A percentile compares a stretch with the other conserved stretches of the same genome.
phyloP scores from a whole-genome alignment of 495 filamentous ascomycete species.

The Aspergillus ostianus region DNA sequence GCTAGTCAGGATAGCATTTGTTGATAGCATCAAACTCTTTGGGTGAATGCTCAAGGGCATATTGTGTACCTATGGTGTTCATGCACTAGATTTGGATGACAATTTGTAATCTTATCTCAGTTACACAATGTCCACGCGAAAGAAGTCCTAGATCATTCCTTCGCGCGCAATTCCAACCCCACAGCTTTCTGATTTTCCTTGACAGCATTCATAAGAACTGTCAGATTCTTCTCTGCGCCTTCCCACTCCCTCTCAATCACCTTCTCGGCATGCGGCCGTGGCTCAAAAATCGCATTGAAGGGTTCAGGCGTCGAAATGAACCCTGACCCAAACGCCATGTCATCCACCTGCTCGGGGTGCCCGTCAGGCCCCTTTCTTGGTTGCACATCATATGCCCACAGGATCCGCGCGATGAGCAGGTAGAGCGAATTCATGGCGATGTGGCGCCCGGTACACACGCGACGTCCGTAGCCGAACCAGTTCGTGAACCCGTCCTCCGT shows the following conservation, averaged over 20 bases:
- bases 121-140: too few relatives aligned
- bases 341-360: slow-evolving; percentile 41
- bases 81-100: too few relatives aligned
- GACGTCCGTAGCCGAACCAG: slow-evolving; percentile 21
- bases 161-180: slow-evolving; percentile 3
- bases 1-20: neutral
- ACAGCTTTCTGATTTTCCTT: slow-evolving; percentile 12
- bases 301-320: slow-evolving; percentile 19
- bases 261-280: slow-evolving; percentile 14
- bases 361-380: slow-evolving; percentile 36
- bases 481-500: slow-evolving; percentile 8
- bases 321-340: slow-evolving; percentile 23
- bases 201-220: slow-evolving; percentile 12
- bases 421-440: slow-evolving; percentile 52
- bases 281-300: slow-evolving; percentile 20
- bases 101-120: too few relatives aligned
- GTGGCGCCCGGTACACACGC: slow-evolving; percentile 44
- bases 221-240: slow-evolving; percentile 20
- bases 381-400: slow-evolving; percentile 54
- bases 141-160: neutral
- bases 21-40: too few relatives aligned
- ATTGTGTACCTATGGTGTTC: too few relatives aligned
- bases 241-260: slow-evolving; percentile 26
- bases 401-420: slow-evolving; percentile 42
- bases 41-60: too few relatives aligned